Evolutionary conservation across 2,329 filamentous ascomycete species (phyloP).

Genomic region (Cladosporium sp.): DNA sequence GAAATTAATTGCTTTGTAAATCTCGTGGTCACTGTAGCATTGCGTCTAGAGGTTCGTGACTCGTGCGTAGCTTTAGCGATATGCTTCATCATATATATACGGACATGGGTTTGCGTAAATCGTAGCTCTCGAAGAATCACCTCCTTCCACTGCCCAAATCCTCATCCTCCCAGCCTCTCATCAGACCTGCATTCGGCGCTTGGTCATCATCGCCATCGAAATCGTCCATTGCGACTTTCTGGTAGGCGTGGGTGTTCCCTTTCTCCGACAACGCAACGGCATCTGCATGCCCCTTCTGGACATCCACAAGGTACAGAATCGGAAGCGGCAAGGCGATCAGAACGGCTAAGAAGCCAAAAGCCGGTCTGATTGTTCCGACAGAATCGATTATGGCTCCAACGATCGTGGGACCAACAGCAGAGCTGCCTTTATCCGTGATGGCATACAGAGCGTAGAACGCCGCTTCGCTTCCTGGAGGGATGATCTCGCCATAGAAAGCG

Average conservation of each 20-base stretch:
- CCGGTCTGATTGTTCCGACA: conserved; percentile 49
- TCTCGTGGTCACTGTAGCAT: background rate
- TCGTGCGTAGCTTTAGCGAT: background rate
- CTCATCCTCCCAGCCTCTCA: conserved; percentile 16
- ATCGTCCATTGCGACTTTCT: conserved; percentile 16
- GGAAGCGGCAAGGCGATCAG: conserved; percentile 78
- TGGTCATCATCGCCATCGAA: background rate
- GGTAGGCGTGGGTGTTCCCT: background rate
- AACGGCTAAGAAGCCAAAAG: conserved; percentile 82
- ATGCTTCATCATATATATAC: background rate
- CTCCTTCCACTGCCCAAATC: conserved; percentile 3
- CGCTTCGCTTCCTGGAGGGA: conserved; percentile 87
- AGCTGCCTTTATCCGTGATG: conserved; percentile 93
- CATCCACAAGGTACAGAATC: conserved; percentile 77
- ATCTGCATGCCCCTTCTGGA: conserved; percentile 56
- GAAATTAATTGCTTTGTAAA: background rate
- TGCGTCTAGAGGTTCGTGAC: background rate
- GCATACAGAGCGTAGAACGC: conserved; percentile 94
- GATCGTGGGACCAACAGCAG: conserved; percentile 85
- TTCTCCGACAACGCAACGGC: conserved; percentile 29
- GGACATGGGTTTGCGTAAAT: background rate
- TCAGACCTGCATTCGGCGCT: background rate
- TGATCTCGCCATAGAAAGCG: conserved; percentile 83
- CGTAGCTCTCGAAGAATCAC: background rate
- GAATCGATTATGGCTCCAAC: conserved; percentile 84